phyloP scores from a whole-genome alignment of 176 grass and related monocot species.

The Carex pumila region DNA sequence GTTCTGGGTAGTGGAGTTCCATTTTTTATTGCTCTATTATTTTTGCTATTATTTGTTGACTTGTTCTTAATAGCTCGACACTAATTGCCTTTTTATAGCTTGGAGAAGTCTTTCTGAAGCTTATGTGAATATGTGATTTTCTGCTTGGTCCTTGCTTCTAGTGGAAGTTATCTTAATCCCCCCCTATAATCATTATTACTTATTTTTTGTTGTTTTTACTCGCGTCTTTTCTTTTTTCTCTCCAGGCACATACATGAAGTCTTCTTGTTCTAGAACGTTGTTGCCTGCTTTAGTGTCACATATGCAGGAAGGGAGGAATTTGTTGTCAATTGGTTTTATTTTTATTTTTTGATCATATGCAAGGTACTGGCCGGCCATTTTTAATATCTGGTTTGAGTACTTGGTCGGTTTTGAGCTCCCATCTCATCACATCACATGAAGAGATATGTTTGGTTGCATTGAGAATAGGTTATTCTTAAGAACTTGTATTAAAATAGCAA shows the following conservation, averaged over 20 bases:
- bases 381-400: not conserved
- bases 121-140: too few species aligned
- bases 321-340: not conserved
- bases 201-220: not conserved
- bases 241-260: not conserved
- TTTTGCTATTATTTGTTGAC: not conserved
- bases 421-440: too few species aligned
- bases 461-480: too few species aligned
- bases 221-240: not conserved
- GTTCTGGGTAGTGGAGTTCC: not conserved
- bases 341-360: too few species aligned
- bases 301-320: not conserved
- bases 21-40: not conserved
- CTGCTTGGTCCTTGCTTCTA: too few species aligned
- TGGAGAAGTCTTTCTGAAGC: not conserved
- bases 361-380: too few species aligned
- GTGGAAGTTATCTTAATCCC: not conserved
- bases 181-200: not conserved
- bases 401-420: not conserved
- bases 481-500: too few species aligned
- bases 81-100: not conserved
- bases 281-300: not conserved
- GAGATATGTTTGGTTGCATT: too few species aligned
- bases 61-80: not conserved
- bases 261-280: not conserved